Evolutionary conservation across 2,329 filamentous ascomycete species (phyloP).

Genomic region (Aspergillaceae sp.): DNA sequence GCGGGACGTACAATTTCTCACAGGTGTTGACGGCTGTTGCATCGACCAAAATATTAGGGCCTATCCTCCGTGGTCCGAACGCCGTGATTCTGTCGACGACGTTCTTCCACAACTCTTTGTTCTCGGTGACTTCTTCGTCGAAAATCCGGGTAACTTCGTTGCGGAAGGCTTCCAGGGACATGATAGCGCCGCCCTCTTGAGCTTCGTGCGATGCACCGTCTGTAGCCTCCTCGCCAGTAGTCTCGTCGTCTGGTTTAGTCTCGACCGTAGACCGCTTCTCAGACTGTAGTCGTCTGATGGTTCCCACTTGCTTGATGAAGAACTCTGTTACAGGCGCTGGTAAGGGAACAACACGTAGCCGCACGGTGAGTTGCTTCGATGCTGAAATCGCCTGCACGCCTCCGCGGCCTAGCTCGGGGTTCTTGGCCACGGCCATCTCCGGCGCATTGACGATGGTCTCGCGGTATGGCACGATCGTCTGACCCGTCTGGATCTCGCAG

Average conservation of each 20-base stretch:
- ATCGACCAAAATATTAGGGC: conserved; percentile 85
- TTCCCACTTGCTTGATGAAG: conserved; percentile 66
- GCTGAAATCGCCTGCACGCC: conserved; percentile 65
- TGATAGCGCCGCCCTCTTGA: conserved; percentile 46
- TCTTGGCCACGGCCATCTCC: conserved; percentile 84
- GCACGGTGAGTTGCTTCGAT: conserved; percentile 76
- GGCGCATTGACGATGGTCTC: conserved; percentile 81
- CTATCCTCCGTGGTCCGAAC: conserved; percentile 77
- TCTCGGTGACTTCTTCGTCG: conserved; percentile 60
- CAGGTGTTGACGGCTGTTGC: conserved; percentile 63
- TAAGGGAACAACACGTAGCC: conserved; percentile 68
- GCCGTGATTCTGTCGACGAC: conserved; percentile 73
- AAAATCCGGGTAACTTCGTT: conserved; percentile 58
- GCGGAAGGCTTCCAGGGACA: conserved; percentile 71
- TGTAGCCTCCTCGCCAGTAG: conserved; percentile 32
- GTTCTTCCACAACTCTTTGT: conserved; percentile 67
- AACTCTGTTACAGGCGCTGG: conserved; percentile 75
- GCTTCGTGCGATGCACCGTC: conserved; percentile 46
- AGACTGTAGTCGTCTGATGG: conserved; percentile 70
- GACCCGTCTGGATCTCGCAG: conserved; percentile 89
- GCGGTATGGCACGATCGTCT: conserved; percentile 89
- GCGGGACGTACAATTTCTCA: conserved; percentile 56
- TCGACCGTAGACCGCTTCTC: conserved; percentile 52
- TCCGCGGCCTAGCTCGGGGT: conserved; percentile 79
- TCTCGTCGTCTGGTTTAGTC: conserved; percentile 26